Evolutionary conservation across 106 monocot genomes (phyloP).

Genomic region (Dendrobium nobile): DNA sequence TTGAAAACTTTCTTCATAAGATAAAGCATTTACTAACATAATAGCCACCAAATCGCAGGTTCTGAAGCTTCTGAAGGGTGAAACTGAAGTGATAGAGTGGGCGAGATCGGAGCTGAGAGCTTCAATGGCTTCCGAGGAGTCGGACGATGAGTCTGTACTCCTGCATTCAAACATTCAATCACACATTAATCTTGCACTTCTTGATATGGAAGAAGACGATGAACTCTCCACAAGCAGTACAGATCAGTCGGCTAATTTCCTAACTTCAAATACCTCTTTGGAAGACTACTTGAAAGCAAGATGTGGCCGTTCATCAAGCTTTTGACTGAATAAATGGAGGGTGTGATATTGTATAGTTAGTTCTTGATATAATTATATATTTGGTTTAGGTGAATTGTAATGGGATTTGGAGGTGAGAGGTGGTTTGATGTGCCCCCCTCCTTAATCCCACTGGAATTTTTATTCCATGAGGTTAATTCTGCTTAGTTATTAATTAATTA

Average conservation of each 20-base stretch:
- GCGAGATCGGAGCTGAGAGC: slow-evolving; percentile 34
- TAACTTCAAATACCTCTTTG: slow-evolving; percentile 42
- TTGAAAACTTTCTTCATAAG: not conserved
- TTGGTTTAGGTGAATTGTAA: not conserved
- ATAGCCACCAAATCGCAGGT: slow-evolving; percentile 26
- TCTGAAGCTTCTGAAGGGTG: slow-evolving; percentile 67
- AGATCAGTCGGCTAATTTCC: slow-evolving; percentile 28
- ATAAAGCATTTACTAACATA: not conserved
- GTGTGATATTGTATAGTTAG: not conserved
- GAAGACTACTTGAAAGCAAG: slow-evolving; percentile 64
- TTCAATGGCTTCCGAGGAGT: slow-evolving; percentile 26
- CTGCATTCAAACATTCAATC: slow-evolving; percentile 43
- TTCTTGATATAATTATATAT: not conserved
- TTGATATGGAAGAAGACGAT: slow-evolving; percentile 51
- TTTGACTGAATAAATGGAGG: not conserved
- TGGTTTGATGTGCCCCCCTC: not conserved
- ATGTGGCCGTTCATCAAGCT: slow-evolving; percentile 57
- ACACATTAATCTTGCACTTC: slow-evolving; percentile 66
- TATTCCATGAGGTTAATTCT: not conserved
- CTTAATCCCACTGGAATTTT: not conserved
- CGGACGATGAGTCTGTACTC: slow-evolving; percentile 28
- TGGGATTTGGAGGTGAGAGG: not conserved
- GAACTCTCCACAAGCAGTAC: slow-evolving; percentile 40
- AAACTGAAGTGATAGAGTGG: slow-evolving; percentile 38
- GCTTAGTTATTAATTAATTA: not conserved